Conservation (phyloP, 805 yeast genomes). For the Starmerella ratchasimensis region DNA sequence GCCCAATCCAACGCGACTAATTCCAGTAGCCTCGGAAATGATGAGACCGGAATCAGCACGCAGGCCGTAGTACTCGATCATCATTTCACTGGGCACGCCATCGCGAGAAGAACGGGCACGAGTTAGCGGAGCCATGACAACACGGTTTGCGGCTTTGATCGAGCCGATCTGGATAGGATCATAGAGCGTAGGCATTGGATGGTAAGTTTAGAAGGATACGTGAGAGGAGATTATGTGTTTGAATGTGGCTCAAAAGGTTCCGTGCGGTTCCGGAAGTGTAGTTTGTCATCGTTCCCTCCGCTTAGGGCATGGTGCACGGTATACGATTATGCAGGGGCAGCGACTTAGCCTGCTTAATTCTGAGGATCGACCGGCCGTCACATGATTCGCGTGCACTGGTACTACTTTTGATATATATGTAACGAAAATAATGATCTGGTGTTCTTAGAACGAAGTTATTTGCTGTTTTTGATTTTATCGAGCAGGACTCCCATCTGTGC, state of each 20-base stretch:
- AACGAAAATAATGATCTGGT: too few relatives aligned
- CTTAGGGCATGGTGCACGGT: too few relatives aligned
- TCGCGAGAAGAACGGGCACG: conserved; percentile 28
- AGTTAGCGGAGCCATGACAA: conserved; percentile 39
- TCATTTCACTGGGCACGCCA: conserved; percentile 35
- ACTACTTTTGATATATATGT: too few relatives aligned
- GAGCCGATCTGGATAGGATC: conserved; percentile 29
- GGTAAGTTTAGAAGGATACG: too few relatives aligned
- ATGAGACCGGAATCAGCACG: conserved; percentile 37
- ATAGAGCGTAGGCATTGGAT: conserved; percentile 22
- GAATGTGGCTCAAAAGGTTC: too few relatives aligned
- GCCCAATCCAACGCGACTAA: conserved; percentile 31
- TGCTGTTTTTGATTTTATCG: conserved; percentile 47
- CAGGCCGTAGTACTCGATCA: conserved; percentile 39
- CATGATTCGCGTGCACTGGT: too few relatives aligned
- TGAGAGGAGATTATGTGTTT: too few relatives aligned
- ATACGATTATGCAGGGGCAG: not conserved
- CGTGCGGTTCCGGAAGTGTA: too few relatives aligned
- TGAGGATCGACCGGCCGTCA: too few relatives aligned
- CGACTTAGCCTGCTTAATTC: too few relatives aligned
- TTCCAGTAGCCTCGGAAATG: conserved; percentile 44
- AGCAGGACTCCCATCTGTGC: conserved; percentile 68
- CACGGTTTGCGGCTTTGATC: conserved; percentile 26
- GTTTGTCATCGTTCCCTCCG: too few relatives aligned
- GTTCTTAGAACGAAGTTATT: too few relatives aligned